A percentile compares a stretch with the other conserved stretches of the same genome.
phyloP scores from a whole-genome alignment of 345 rosid species.

The Brassica rapa region DNA sequence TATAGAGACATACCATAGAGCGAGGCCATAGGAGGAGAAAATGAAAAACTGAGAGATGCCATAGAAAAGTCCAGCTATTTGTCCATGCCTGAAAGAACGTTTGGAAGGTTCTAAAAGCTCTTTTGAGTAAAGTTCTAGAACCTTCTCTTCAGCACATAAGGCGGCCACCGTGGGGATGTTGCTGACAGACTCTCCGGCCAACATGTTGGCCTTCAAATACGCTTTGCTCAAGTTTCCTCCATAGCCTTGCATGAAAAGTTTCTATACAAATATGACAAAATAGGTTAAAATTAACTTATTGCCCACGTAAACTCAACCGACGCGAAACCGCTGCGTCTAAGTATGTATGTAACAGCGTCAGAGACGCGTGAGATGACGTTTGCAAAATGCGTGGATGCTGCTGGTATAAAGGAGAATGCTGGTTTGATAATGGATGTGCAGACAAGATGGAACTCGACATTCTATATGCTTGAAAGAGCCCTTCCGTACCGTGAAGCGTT shows the following conservation, averaged over 20 bases:
- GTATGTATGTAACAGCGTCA: no score
- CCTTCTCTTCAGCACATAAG: slow-evolving; percentile 86
- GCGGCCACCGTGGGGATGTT: slow-evolving; percentile 97
- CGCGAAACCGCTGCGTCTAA: not conserved
- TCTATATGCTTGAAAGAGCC: no score
- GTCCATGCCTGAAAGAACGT: slow-evolving; percentile 78
- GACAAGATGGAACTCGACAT: no score
- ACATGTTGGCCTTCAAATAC: slow-evolving; percentile 91
- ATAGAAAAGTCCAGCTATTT: slow-evolving; percentile 82
- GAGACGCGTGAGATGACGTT: no score
- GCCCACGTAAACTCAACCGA: not conserved
- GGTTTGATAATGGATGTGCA: no score
- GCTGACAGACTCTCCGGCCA: slow-evolving; percentile 91
- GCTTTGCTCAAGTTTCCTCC: slow-evolving; percentile 95
- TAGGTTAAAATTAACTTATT: not conserved
- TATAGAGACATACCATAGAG: slow-evolving; percentile 55
- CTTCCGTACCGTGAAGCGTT: no score
- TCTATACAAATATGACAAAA: slow-evolving; percentile 51
- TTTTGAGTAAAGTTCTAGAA: slow-evolving; percentile 66
- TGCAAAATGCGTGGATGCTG: no score
- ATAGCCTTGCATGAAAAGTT: slow-evolving; percentile 91
- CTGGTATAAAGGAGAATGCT: no score
- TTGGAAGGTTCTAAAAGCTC: slow-evolving; percentile 83
- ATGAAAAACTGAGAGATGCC: slow-evolving; percentile 96
- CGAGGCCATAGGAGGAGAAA: slow-evolving; percentile 94